phyloP scores from a whole-genome alignment of 2,329 filamentous ascomycete genomes.

The Alternaria brassicicola region DNA sequence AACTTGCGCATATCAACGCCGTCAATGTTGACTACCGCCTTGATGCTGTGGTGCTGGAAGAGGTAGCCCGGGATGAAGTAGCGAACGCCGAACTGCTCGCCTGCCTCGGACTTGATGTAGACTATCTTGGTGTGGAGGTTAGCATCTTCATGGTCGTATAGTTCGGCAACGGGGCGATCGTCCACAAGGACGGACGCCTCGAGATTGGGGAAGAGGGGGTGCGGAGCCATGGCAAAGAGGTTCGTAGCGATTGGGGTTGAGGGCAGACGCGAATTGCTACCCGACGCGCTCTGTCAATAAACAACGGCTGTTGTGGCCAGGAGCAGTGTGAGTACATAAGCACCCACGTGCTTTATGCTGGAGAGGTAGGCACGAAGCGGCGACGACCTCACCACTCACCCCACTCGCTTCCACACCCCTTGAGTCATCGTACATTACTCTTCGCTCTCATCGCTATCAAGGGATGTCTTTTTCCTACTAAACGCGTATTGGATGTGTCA shows the following conservation, averaged over 20 bases:
- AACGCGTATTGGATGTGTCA: neutral
- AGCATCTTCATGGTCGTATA: slow-evolving; percentile 8
- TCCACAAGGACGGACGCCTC: slow-evolving; percentile 18
- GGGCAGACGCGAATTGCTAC: neutral
- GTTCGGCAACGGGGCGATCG: slow-evolving; percentile 7
- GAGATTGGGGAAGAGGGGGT: slow-evolving; percentile 7
- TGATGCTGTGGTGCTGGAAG: slow-evolving; percentile 1
- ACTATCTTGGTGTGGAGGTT: slow-evolving; percentile 1
- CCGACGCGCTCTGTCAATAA: neutral
- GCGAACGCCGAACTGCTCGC: slow-evolving; percentile 7
- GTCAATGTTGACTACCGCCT: slow-evolving; percentile 10
- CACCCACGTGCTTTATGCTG: neutral
- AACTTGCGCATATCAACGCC: slow-evolving; percentile 6
- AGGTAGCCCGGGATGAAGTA: slow-evolving; percentile 9
- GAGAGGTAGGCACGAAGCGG: neutral
- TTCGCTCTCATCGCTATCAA: neutral
- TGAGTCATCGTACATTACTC: neutral
- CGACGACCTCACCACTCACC: neutral
- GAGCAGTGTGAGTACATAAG: neutral
- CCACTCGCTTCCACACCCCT: neutral
- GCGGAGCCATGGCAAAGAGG: slow-evolving; percentile 15
- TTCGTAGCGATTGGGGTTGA: neutral
- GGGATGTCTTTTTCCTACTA: neutral
- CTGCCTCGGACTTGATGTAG: slow-evolving; percentile 11
- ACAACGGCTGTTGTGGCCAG: neutral